phyloP scores from a whole-genome alignment of 106 monocot species.

The Dendrobium chrysotoxum region DNA sequence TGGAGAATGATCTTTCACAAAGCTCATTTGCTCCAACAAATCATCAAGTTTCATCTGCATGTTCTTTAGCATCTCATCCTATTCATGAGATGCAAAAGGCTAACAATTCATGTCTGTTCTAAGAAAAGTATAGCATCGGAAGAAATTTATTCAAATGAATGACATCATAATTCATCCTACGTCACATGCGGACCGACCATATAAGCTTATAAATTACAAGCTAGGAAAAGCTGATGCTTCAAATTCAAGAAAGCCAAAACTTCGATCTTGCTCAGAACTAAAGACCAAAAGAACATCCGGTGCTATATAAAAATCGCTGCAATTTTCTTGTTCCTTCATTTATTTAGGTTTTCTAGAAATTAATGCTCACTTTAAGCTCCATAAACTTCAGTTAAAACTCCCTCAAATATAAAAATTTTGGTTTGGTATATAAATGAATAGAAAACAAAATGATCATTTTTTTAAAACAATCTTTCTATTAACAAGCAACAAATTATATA shows the following conservation, averaged over 20 bases:
- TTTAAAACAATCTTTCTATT: no score
- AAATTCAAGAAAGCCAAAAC: neutral
- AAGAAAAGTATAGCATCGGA: neutral
- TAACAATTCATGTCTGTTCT: neutral
- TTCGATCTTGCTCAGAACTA: neutral
- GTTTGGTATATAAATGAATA: no score
- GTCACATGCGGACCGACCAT: no score
- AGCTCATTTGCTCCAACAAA: constrained; percentile 61
- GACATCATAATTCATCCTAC: neutral
- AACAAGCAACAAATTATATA: no score
- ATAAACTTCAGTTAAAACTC: neutral
- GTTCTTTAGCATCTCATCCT: constrained; percentile 63
- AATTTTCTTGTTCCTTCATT: neutral
- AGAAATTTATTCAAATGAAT: neutral
- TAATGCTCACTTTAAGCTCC: neutral
- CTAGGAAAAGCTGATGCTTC: neutral
- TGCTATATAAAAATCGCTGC: neutral
- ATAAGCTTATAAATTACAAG: no score
- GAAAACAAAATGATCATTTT: no score
- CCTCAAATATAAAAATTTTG: no score
- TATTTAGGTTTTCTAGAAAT: neutral
- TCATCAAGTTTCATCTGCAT: constrained; percentile 91
- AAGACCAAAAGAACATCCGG: neutral
- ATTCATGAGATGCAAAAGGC: neutral
- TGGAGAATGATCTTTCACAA: constrained; percentile 19